Evolutionary conservation across 169 alveolate species (phyloP).

Genomic region (Eimeria necatrix): DNA sequence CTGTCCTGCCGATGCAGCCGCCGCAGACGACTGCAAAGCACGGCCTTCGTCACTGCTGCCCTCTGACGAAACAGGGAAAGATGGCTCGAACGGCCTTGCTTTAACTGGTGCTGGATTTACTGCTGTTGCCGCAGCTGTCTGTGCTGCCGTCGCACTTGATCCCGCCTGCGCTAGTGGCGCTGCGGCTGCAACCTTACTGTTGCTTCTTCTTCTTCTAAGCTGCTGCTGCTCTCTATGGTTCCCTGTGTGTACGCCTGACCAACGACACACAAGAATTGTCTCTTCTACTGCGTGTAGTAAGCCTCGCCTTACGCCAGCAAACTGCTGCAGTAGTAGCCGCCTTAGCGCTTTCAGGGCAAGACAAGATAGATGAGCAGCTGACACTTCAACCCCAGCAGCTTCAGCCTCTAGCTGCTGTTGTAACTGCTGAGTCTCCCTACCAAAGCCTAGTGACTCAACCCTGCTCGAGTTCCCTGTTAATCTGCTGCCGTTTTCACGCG

Average conservation of each 20-base stretch:
- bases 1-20: constrained; percentile 7
- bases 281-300: constrained; percentile 63
- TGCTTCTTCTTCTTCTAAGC: constrained; percentile 32
- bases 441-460: too few relatives aligned
- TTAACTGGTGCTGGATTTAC: constrained; percentile 35
- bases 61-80: constrained; percentile 48
- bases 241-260: constrained; percentile 48
- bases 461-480: too few relatives aligned
- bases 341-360: constrained; percentile 1
- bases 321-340: constrained; percentile 72
- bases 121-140: constrained; percentile 12
- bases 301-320: constrained; percentile 43
- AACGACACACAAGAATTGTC: constrained; percentile 54
- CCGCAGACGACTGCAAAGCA: background rate
- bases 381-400: background rate
- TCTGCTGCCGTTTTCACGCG: constrained; percentile 12
- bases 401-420: constrained; percentile 27
- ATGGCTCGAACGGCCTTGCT: constrained; percentile 61
- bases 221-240: constrained; percentile 10
- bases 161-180: background rate
- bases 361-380: background rate
- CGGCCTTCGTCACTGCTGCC: constrained; percentile 73
- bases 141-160: constrained; percentile 23
- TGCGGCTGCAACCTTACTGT: background rate
- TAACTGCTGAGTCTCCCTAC: background rate